Base-by-base conservation (phyloP, 768 basidiomycete genomes). In the Boletus coccyginus region DNA sequence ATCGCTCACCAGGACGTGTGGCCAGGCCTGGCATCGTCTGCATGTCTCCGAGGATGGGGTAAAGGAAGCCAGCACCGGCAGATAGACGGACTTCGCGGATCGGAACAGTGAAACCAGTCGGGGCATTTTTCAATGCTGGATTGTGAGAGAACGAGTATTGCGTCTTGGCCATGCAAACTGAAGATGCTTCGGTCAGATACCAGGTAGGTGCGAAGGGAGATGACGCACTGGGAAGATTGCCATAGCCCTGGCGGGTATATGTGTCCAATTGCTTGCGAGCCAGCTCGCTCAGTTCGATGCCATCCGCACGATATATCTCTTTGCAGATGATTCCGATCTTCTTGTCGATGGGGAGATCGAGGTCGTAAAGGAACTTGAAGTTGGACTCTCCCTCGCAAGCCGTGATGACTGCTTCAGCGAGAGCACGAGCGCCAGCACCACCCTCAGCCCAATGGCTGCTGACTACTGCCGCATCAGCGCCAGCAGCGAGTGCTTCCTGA, bases 391-490 rank as follows among this genome's bases (percentile, higher is more conserved):
- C 84, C 68, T 94, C 87, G 74, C 95, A 98, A 29, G 88, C 85
- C 17, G 81, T 76, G 64, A 99, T 80, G 62, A 98, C 87, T n/a
- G 95, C 92, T 67, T 98, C 87, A 16, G 96, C 96, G 58, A 99
- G 85, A 31, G 84, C 85, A 55, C 86, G 81, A 45, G 96, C 96
- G 52, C 97, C 96, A 40, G 84, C 83, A 45, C 96, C 96, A 65
- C 96, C 97, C 65, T 93, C 80, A 19, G 95, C 96, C 96, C 97
- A 99, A 77, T 98, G 97, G 76, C 89, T 96, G 74, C 90, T 93
- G 59, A 97, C 87, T 3, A 98, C 87, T 36, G 96, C 96, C 51
- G 90, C 92, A 71, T 99, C 93, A 19, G 96, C 96, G 40, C 96
- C 96, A 9, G 86, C 91, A 45, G 81, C 80, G 35, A 94, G 79